phyloP scores from a whole-genome alignment of 345 rosid genomes.

The Populus euphratica region DNA sequence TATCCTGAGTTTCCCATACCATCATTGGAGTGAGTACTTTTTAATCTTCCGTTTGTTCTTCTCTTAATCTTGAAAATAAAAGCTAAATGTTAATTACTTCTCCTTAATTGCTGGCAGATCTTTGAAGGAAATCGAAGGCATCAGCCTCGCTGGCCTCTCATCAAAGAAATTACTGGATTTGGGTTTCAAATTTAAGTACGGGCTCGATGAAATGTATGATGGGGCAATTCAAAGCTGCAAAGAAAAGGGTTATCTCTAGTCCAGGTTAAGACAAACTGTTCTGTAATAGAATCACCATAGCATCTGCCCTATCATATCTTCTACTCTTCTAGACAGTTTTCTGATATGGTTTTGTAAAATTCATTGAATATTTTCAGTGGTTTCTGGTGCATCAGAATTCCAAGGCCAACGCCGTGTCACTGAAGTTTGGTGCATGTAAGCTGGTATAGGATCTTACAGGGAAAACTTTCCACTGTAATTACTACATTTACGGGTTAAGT shows the following conservation, averaged over 20 bases:
- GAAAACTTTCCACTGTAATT: no score
- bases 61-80: not conserved
- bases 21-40: constrained; percentile 21
- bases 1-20: constrained; percentile 30
- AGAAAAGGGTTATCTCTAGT: constrained; percentile 32
- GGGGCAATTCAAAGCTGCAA: constrained; percentile 41
- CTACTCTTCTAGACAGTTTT: no score
- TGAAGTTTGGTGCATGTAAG: no score
- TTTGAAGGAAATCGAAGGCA: not conserved
- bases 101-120: not conserved
- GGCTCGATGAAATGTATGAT: constrained; percentile 31
- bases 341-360: no score
- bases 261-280: not conserved
- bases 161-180: constrained; percentile 33
- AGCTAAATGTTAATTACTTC: not conserved
- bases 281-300: no score
- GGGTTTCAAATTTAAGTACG: constrained; percentile 38
- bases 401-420: no score
- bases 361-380: no score
- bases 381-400: no score
- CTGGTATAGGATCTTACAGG: no score
- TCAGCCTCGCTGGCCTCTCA: not conserved
- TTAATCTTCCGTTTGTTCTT: not conserved
- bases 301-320: no score
- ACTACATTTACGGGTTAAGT: no score